Conservation (phyloP, 176 grass and related monocot genomes). For the Oryza glaberrima region DNA sequence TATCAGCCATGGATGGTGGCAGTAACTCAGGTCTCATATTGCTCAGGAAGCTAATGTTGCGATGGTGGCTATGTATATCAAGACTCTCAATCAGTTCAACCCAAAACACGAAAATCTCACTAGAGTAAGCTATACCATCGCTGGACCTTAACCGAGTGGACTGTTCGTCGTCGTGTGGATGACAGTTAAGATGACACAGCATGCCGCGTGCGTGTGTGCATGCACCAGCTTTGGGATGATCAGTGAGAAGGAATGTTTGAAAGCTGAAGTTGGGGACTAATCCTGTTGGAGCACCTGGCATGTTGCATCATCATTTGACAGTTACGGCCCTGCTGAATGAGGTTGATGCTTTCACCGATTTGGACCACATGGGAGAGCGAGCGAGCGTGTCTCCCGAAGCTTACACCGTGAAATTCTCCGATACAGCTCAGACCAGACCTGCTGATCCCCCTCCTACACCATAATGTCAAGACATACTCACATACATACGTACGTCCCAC, state of each 20-base stretch:
- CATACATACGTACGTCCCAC: too few species aligned
- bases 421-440: not conserved
- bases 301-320: constrained; percentile 20
- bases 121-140: not conserved
- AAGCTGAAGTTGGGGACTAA: not conserved
- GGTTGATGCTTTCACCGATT: not conserved
- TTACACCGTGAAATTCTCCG: constrained; percentile 26
- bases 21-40: not conserved
- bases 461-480: not conserved
- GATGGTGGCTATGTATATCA: too few species aligned
- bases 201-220: not conserved
- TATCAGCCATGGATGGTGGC: not conserved
- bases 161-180: not conserved
- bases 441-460: not conserved
- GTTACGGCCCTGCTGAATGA: not conserved
- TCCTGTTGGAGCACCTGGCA: constrained; percentile 29
- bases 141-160: not conserved
- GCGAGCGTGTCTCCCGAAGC: not conserved
- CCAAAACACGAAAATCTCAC: not conserved
- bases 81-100: not conserved
- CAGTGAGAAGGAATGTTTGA: constrained; percentile 52
- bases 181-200: not conserved
- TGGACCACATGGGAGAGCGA: constrained; percentile 18
- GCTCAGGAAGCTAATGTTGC: not conserved
- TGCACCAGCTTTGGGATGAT: not conserved